Evolutionary conservation across 805 yeast genomes (phyloP), one percentile per base, ranked within the genome.

Genomic region (Kazachstania africana): DNA sequence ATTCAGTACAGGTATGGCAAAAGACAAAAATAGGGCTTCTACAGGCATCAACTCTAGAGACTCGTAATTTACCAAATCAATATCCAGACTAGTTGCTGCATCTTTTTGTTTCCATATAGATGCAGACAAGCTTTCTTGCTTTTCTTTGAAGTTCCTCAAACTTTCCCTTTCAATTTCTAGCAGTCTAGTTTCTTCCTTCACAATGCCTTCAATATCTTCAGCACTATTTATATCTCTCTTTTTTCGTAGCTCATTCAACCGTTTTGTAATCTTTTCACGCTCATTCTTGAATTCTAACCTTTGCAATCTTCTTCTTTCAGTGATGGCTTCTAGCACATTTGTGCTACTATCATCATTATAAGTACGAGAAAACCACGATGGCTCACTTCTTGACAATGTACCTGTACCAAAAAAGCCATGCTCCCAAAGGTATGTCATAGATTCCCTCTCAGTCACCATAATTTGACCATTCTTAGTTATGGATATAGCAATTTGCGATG

Each of bases 341-440:
- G 25, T 28, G 35, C 52, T 30, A 22, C 44, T 16, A 16, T 45
- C 26, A 34, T 44, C 40, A 28, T 75, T 62, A 20, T 59, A 55
- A 1, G 83, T 73, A 33, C 96, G 64, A n/a, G 61, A 63, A 27
- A 50, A 55, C 96, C 97, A 91, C 0, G 95, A 72, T 0, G 98
- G 95, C 49, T 91, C 96, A 35, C 94, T 79, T 40, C 98, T 64
- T 22, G 95, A 81, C 27, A 85, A 59, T 3, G 72, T 70, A 2
- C 97, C 98, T 48, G 88, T 91, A 5, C 98, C 98, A 50, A 84
- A 91, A 49, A 85, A 91, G 1, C 98, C 98, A 43, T 68, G 68
- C 12, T 63, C 56, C 97, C 97, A 91, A 2, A 91, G 57, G 24
- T 55, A 55, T 14, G 46, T 42, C 72, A 78, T 76, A 20, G 66